These are phyloP conservation scores for Globisporangium paddicum DNA, from an alignment of 352 stramenopile genomes.

Conservation along the genomic window DNA sequence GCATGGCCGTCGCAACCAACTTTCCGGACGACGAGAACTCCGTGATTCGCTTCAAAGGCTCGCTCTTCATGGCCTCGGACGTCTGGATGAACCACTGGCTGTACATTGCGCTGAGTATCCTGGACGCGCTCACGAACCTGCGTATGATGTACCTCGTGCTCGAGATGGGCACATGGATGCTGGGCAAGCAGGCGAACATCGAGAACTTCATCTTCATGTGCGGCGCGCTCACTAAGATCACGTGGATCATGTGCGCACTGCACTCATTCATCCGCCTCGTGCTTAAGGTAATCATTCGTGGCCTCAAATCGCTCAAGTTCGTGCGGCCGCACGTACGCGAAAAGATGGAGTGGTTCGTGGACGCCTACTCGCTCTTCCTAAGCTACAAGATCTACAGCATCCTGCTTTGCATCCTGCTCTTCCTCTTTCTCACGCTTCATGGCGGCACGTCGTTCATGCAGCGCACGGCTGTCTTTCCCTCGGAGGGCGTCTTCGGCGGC, in stretches of 20 bases:
- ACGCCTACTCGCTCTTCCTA: constrained; percentile 39
- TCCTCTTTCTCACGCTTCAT: constrained; percentile 26
- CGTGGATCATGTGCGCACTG: constrained; percentile 54
- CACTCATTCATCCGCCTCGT: constrained; percentile 28
- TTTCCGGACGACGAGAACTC: constrained; percentile 29
- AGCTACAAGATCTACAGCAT: constrained; percentile 62
- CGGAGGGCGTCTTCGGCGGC: constrained; percentile 32
- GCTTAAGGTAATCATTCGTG: constrained; percentile 26
- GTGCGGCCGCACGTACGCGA: constrained; percentile 22
- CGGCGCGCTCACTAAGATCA: constrained; percentile 39
- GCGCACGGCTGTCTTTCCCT: constrained; percentile 4
- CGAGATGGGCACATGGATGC: constrained; percentile 52
- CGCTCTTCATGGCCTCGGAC: constrained; percentile 46
- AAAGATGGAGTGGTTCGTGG: constrained; percentile 45
- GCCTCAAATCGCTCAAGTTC: constrained; percentile 28
- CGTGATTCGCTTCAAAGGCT: constrained; percentile 50
- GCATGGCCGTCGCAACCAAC: constrained; percentile 19
- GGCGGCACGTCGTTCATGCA: constrained; percentile 13
- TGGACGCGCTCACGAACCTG: constrained; percentile 40
- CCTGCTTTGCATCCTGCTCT: constrained; percentile 38
- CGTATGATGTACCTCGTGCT: constrained; percentile 41
- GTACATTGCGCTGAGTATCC: constrained; percentile 51
- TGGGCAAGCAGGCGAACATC: constrained; percentile 37
- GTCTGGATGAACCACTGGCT: constrained; percentile 73
- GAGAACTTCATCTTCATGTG: constrained; percentile 59